Conservation (phyloP, 108 stramenopile species). For the Nitzschia sp. region DNA sequence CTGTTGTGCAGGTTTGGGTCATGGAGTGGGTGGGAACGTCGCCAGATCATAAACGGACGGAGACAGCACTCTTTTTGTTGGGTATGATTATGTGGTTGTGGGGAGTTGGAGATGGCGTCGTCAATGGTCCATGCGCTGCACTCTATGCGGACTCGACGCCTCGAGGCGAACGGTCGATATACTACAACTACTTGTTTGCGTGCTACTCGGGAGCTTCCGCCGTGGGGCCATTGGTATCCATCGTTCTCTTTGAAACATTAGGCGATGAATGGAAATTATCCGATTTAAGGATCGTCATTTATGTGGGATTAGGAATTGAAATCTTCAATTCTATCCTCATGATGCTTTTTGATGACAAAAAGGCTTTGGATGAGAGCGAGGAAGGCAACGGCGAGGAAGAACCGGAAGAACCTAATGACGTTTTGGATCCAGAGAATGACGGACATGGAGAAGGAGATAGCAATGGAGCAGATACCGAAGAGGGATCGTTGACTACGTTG, state of each 20-base stretch:
- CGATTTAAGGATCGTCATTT: conserved; percentile 47
- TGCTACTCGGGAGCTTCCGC: conserved; percentile 37
- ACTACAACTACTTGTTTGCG: conserved; percentile 49
- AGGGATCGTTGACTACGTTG: background rate
- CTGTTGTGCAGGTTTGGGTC: conserved; percentile 29
- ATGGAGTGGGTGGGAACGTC: conserved; percentile 31
- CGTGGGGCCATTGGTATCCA: conserved; percentile 63
- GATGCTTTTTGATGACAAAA: conserved; percentile 68
- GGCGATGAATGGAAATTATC: conserved; percentile 63
- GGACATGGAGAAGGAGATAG: background rate
- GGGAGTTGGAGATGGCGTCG: conserved; percentile 58
- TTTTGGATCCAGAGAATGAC: background rate
- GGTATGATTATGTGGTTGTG: conserved; percentile 42
- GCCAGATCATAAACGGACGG: conserved; percentile 1
- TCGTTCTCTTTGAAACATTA: conserved; percentile 44
- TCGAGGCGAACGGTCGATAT: conserved; percentile 49
- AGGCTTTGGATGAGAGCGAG: conserved; percentile 48
- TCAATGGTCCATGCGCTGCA: conserved; percentile 56
- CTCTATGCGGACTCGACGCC: conserved; percentile 68
- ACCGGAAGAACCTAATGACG: background rate
- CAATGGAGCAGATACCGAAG: background rate
- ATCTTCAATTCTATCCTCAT: conserved; percentile 43
- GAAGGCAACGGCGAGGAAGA: too few species aligned
- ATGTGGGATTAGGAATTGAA: conserved; percentile 59
- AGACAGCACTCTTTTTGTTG: conserved; percentile 26